Conservation (phyloP, 208 protist genomes). For the Crithidia fasciculata region DNA sequence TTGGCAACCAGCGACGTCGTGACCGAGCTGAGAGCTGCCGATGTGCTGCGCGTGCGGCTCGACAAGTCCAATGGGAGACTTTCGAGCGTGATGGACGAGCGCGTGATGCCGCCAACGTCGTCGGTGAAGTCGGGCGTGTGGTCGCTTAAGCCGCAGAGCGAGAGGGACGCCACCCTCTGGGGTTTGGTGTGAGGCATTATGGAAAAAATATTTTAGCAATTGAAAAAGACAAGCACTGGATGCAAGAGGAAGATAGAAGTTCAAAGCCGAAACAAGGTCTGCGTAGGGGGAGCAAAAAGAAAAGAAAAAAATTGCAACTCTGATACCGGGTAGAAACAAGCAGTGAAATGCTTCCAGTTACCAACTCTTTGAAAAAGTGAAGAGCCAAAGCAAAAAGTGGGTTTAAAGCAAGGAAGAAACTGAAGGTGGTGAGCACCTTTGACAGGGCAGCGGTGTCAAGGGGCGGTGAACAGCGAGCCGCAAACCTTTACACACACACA, state of each 20-base stretch:
- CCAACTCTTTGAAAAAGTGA: no score
- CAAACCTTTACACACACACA: no score
- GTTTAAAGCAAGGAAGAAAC: no score
- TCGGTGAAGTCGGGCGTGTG: slow-evolving; percentile 5
- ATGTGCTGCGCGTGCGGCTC: slow-evolving; percentile 7
- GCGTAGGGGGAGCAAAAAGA: not conserved
- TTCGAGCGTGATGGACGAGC: slow-evolving; percentile 20
- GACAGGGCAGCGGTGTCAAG: no score
- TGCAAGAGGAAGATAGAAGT: not conserved
- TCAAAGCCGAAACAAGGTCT: no score
- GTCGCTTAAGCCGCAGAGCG: slow-evolving; percentile 15
- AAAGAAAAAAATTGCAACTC: not conserved
- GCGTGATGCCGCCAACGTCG: slow-evolving; percentile 21
- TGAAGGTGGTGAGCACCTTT: no score
- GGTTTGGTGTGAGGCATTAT: not conserved
- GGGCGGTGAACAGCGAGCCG: no score
- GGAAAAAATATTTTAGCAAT: not conserved
- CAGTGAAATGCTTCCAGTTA: no score
- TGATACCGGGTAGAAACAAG: no score
- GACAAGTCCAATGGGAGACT: slow-evolving; percentile 14
- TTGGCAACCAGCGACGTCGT: no score
- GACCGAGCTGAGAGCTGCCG: not conserved
- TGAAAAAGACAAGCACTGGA: not conserved
- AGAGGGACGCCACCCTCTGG: slow-evolving; percentile 2
- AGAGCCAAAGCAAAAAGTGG: no score